Evolutionary conservation across 2,329 filamentous ascomycete genomes (phyloP), one percentile per base, ranked within the genome.

Genomic region (Nigrospora osmanthi): DNA sequence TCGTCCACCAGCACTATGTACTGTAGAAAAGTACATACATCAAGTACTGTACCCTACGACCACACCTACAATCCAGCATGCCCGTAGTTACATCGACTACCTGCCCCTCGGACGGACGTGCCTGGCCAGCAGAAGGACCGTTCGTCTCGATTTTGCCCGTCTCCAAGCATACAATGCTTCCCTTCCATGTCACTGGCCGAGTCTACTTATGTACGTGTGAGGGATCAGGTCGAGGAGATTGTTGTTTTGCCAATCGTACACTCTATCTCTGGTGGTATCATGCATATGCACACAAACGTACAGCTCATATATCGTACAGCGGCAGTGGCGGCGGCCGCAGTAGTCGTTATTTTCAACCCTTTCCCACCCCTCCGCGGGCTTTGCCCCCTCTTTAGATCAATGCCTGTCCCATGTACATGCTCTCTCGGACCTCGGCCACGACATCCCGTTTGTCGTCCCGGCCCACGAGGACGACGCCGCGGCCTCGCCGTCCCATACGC

Each of bases 391-490:
- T 45, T 48, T 75, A 89, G 47, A 89, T 85, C 57, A 90, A 69
- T 35, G 86, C 85, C 62, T 89, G 83, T 41, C 86, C 86, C 69
- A 81, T 85, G 60, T 82, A 89, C 86, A 90, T 90, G 53, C 83
- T 93, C 59, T 93, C 85, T 64, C 88, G 85, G 17, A 98, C 90
- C 64, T 97, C 93, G 32, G 83, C 81, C 32, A 97, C 89, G 30
- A 97, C 80, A 64, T 97, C 91, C 59, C 85, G 87, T 43, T 93
- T 75, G 63, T 97, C 93, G 50, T 89, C 79, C 63, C 87, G 91
- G 49, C 90, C 91, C 2, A 96, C 87, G 33, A 98, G 70, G 28
- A 97, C 90, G 52, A 97, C 83, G 16, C 89, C 93, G 45, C 90
- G 77, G 14, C 93, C 93, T 61, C 93, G 78, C 49, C 89, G 79